These are phyloP conservation scores for Alternaria sp. DNA, from an alignment of 2,329 filamentous ascomycete species.

Conservation along the genomic window DNA sequence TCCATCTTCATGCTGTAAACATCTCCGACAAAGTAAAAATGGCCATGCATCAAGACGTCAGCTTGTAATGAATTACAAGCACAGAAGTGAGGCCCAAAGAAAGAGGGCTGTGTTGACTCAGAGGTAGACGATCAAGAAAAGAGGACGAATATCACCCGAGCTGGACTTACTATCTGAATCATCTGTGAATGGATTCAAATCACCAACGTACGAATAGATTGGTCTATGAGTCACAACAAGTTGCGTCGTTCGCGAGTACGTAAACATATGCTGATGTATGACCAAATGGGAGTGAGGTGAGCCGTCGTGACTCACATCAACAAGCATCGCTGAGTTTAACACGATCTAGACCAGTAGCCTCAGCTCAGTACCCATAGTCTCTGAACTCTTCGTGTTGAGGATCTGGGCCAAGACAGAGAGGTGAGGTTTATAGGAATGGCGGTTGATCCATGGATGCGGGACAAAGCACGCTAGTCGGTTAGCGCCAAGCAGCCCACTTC, in stretches of 20 bases:
- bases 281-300: neutral
- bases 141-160: neutral
- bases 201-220: neutral
- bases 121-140: neutral
- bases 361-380: neutral
- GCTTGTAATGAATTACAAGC: neutral
- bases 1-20: neutral
- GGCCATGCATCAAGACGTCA: neutral
- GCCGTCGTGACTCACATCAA: neutral
- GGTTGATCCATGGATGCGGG: constrained; percentile 19
- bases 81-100: neutral
- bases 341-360: neutral
- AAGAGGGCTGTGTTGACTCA: neutral
- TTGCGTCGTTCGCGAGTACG: neutral
- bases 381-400: neutral
- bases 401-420: neutral
- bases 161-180: neutral
- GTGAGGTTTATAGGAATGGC: constrained; percentile 1
- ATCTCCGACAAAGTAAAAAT: neutral
- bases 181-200: neutral
- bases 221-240: neutral
- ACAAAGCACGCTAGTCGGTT: constrained; percentile 29
- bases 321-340: neutral
- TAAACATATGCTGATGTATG: neutral
- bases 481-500: constrained; percentile 38